A percentile compares a stretch with the other conserved stretches of the same genome.
Conservation (phyloP, 306 rosid species). For the Quillaja saponaria region DNA sequence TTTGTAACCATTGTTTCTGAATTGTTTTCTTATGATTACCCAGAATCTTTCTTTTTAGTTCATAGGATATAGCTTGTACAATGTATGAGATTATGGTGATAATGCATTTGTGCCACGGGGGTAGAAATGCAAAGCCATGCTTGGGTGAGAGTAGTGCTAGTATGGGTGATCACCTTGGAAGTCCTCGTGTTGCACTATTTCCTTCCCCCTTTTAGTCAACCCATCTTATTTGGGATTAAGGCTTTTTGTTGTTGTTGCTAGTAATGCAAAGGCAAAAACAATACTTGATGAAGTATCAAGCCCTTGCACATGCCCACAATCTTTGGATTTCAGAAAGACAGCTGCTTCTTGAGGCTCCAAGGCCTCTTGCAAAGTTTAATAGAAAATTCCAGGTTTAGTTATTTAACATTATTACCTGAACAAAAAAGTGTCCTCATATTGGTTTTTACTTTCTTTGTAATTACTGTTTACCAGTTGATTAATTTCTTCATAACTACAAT, state of each 20-base stretch:
- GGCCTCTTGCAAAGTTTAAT: slow-evolving; percentile 37
- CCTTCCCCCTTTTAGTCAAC: too few relatives aligned
- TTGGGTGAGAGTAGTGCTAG: too few relatives aligned
- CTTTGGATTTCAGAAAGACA: slow-evolving; percentile 42
- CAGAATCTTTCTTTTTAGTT: background rate
- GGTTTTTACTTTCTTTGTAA: slow-evolving; percentile 11
- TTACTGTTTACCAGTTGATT: background rate
- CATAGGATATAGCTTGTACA: background rate
- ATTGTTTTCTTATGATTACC: slow-evolving; percentile 11
- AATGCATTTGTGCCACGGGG: slow-evolving; percentile 14
- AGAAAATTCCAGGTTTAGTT: slow-evolving; percentile 31
- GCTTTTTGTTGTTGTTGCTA: slow-evolving; percentile 16
- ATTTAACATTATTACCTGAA: too few relatives aligned
- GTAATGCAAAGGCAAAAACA: slow-evolving; percentile 32
- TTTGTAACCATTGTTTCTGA: background rate
- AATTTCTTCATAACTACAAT: slow-evolving; percentile 6
- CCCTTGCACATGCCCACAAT: slow-evolving; percentile 49
- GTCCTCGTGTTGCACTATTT: too few relatives aligned
- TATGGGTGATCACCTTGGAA: too few relatives aligned
- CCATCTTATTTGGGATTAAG: too few relatives aligned
- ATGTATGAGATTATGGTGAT: background rate
- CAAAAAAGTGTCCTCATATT: too few relatives aligned
- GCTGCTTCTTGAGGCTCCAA: slow-evolving; percentile 38
- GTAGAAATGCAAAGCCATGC: too few relatives aligned
- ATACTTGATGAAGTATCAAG: slow-evolving; percentile 42